Conservation (phyloP, 2,329 filamentous ascomycete genomes). For the Trichoderma sp. region DNA sequence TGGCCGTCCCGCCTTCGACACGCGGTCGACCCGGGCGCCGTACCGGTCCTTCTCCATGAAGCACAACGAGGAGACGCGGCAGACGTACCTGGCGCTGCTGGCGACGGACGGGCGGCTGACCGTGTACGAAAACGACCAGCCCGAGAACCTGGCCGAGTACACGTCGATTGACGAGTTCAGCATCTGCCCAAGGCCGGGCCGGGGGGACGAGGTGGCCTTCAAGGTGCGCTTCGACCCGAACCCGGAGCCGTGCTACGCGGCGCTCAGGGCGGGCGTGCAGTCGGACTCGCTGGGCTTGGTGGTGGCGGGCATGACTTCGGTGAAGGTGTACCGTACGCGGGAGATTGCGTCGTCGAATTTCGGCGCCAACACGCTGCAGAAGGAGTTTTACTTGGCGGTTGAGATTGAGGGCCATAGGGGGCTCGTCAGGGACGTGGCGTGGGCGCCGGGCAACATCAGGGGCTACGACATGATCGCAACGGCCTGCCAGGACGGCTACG, state of each 20-base stretch:
- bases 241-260: constrained; percentile 74
- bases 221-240: constrained; percentile 87
- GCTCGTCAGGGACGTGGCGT: constrained; percentile 83
- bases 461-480: constrained; percentile 91
- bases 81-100: constrained; percentile 83
- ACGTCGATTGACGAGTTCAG: constrained; percentile 73
- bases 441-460: constrained; percentile 88
- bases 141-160: constrained; percentile 79
- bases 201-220: constrained; percentile 87
- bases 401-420: constrained; percentile 73
- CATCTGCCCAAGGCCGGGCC: constrained; percentile 67
- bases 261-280: constrained; percentile 78
- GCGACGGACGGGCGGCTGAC: constrained; percentile 78
- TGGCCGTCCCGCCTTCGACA: constrained; percentile 57
- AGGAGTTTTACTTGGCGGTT: constrained; percentile 82
- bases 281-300: constrained; percentile 77
- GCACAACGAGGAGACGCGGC: constrained; percentile 73
- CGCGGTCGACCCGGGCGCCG: constrained; percentile 57
- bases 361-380: constrained; percentile 58
- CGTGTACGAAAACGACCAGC: constrained; percentile 82
- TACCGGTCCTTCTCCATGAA: constrained; percentile 86
- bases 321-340: constrained; percentile 79
- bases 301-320: constrained; percentile 80
- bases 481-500: constrained; percentile 86
- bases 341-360: constrained; percentile 56